These are phyloP conservation scores for Carex cristatella DNA, from an alignment of 176 grass and related monocot species.

Conservation along the genomic window DNA sequence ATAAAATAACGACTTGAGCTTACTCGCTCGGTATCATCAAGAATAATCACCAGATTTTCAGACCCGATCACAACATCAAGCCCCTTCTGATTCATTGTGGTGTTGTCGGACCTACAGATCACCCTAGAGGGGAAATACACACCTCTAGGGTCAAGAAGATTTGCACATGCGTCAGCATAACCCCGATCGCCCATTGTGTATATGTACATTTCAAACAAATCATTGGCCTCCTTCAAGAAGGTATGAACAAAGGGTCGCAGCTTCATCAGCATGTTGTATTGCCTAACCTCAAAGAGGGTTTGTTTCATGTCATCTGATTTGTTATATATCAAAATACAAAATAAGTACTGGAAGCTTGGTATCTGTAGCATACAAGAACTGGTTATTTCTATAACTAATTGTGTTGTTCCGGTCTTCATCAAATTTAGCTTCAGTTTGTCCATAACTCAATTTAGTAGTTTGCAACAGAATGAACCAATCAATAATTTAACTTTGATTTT, in stretches of 20 bases:
- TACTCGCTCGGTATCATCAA: slow-evolving; percentile 79
- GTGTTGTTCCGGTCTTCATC: not conserved
- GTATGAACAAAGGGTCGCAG: slow-evolving; percentile 62
- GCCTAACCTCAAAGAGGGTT: slow-evolving; percentile 36
- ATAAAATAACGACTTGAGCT: slow-evolving; percentile 16
- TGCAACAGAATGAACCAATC: not conserved
- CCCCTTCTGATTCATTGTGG: slow-evolving; percentile 59
- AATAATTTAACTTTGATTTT: not conserved
- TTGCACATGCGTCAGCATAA: slow-evolving; percentile 58
- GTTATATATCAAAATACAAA: not conserved
- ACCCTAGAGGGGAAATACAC: slow-evolving; percentile 70
- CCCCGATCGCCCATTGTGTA: slow-evolving; percentile 69
- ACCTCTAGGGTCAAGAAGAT: slow-evolving; percentile 65
- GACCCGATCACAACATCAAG: slow-evolving; percentile 74
- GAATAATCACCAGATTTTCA: slow-evolving; percentile 64
- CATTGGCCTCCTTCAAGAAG: slow-evolving; percentile 74
- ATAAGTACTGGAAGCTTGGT: not conserved
- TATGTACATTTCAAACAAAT: slow-evolving; percentile 83
- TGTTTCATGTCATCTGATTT: too few species aligned
- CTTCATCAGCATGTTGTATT: slow-evolving; percentile 70
- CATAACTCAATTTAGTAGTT: not conserved
- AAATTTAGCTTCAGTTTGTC: not conserved
- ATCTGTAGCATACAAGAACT: not conserved
- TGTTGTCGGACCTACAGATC: slow-evolving; percentile 63
- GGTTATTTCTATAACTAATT: not conserved